phyloP scores from a whole-genome alignment of 2,329 filamentous ascomycete genomes.

The Cladophialophora exuberans region DNA sequence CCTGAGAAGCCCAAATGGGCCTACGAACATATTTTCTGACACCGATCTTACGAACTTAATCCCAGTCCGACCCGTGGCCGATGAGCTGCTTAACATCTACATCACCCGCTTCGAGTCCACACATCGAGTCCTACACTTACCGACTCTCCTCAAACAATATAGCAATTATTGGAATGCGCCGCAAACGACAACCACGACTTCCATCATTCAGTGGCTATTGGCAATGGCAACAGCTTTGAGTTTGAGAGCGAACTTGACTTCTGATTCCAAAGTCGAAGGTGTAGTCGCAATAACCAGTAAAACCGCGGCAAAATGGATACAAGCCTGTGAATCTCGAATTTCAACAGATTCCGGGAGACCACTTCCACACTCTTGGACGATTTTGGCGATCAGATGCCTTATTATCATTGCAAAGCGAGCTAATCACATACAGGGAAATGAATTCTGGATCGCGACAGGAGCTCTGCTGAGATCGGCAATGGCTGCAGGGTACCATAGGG shows the following conservation, averaged over 20 bases:
- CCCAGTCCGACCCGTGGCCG: neutral
- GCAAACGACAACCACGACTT: neutral
- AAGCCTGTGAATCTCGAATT: conserved; percentile 24
- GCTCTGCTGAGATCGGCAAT: conserved; percentile 52
- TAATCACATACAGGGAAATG: conserved; percentile 53
- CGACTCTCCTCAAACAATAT: conserved; percentile 60
- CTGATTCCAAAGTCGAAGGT: neutral
- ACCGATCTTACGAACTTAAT: conserved; percentile 8
- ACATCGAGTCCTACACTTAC: conserved; percentile 60
- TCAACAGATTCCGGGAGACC: conserved; percentile 41
- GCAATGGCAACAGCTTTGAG: conserved; percentile 11
- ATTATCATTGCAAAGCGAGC: conserved; percentile 51
- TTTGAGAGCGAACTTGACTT: conserved; percentile 1
- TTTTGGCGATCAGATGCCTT: conserved; percentile 55
- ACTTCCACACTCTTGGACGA: conserved; percentile 51
- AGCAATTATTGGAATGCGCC: conserved; percentile 51
- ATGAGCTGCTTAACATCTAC: conserved; percentile 21
- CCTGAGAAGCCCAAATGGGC: neutral
- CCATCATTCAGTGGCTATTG: conserved; percentile 17
- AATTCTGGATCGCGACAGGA: conserved; percentile 52
- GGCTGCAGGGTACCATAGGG: conserved; percentile 54
- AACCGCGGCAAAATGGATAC: conserved; percentile 22
- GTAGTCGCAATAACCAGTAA: conserved; percentile 20
- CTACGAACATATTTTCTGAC: neutral
- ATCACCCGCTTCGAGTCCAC: conserved; percentile 60